Percentiles rank a stretch among this genome's conserved stretches.
Conservation (phyloP, 2,329 filamentous ascomycete species). For the Neurospora sp. region DNA sequence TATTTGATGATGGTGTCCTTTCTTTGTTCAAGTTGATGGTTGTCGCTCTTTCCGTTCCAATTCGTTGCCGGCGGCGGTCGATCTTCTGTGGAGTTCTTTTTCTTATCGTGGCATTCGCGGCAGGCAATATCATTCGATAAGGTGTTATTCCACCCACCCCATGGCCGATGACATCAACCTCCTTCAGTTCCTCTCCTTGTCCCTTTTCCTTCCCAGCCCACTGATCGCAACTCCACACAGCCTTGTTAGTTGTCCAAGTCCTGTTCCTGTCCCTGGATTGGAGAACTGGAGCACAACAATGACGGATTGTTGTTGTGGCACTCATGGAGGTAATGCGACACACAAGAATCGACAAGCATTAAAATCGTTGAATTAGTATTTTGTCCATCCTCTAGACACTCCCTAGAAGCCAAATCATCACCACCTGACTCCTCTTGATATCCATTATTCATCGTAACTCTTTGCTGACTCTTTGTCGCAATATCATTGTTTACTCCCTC, state of each 20-base stretch:
- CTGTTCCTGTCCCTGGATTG: background rate
- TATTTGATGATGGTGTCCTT: background rate
- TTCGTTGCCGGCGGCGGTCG: background rate
- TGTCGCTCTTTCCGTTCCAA: background rate
- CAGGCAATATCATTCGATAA: background rate
- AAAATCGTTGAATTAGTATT: background rate
- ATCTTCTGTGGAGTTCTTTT: background rate
- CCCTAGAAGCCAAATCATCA: background rate
- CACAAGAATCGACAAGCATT: background rate
- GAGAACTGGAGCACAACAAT: background rate
- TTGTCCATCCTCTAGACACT: background rate
- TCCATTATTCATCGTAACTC: background rate
- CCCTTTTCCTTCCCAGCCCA: background rate
- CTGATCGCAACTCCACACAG: background rate
- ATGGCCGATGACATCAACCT: background rate
- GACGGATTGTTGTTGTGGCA: background rate
- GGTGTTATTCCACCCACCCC: background rate
- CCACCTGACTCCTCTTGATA: background rate
- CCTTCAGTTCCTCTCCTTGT: background rate
- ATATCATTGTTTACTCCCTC: background rate
- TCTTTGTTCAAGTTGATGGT: background rate
- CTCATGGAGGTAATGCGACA: background rate
- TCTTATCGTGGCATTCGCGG: background rate
- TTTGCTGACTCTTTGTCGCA: background rate
- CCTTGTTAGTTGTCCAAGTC: background rate